These are phyloP conservation scores for Yamadazyma taylorii DNA, from an alignment of 1,139 yeast genomes.

Conservation along the genomic window DNA sequence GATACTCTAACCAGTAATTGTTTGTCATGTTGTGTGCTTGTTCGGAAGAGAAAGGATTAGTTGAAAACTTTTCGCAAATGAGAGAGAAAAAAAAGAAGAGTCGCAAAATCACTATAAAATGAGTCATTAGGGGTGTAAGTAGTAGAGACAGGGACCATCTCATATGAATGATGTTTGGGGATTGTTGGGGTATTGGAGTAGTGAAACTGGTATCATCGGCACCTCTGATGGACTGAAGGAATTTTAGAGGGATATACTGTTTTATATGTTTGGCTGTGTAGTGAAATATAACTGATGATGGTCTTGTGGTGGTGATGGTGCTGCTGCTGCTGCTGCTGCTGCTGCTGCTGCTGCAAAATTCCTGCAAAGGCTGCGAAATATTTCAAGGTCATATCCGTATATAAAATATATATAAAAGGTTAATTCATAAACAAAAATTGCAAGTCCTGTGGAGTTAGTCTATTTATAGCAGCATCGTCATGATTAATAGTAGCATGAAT, in stretches of 20 bases:
- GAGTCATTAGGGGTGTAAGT: conserved; percentile 4
- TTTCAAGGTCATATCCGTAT: neutral
- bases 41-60: neutral
- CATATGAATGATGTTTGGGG: too few relatives aligned
- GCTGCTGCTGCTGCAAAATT: too few relatives aligned
- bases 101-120: conserved; percentile 1
- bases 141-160: too few relatives aligned
- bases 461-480: conserved; percentile 85
- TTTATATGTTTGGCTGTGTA: too few relatives aligned
- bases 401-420: neutral
- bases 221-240: too few relatives aligned
- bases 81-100: neutral
- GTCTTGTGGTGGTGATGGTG: too few relatives aligned
- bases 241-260: too few relatives aligned
- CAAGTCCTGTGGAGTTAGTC: conserved; percentile 88
- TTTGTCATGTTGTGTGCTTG: neutral
- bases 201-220: too few relatives aligned
- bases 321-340: too few relatives aligned
- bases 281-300: too few relatives aligned
- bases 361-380: conserved; percentile 2
- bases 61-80: conserved; percentile 1
- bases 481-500: conserved; percentile 92
- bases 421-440: conserved; percentile 86
- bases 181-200: too few relatives aligned
- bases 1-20: conserved; percentile 60